Evolutionary conservation across 108 stramenopile genomes (phyloP).

Genomic region (Skeletonema tropicum): DNA sequence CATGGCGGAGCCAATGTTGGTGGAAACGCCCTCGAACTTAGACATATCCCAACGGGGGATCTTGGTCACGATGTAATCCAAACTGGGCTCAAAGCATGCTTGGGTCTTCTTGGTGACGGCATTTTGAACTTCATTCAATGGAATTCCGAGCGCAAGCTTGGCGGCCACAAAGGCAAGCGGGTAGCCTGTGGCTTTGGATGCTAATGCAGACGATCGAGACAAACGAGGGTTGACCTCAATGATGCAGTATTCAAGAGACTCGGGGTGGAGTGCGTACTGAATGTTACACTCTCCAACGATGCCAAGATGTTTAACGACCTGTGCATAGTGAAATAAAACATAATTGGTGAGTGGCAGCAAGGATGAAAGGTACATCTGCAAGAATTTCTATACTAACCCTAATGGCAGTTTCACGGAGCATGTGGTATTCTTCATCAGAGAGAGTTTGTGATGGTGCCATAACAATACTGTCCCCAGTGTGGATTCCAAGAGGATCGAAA

Average conservation of each 20-base stretch:
- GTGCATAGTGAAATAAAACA: neutral
- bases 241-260: slow-evolving; percentile 94
- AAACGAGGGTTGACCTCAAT: slow-evolving; percentile 99
- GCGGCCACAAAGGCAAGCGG: slow-evolving; percentile 98
- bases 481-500: slow-evolving; percentile 97
- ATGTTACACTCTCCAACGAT: slow-evolving; percentile 99
- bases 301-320: slow-evolving; percentile 96
- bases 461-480: slow-evolving; percentile 98
- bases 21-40: slow-evolving; percentile 93
- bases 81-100: slow-evolving; percentile 97
- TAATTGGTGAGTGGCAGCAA: neutral
- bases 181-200: slow-evolving; percentile 99
- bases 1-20: slow-evolving; percentile 96
- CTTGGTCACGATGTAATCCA: slow-evolving; percentile 98
- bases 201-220: slow-evolving; percentile 96
- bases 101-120: slow-evolving; percentile 96
- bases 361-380: neutral
- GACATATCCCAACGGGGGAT: slow-evolving; percentile 98
- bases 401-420: slow-evolving; percentile 97
- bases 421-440: slow-evolving; percentile 96
- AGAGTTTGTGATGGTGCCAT: slow-evolving; percentile 98
- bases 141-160: slow-evolving; percentile 93
- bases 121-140: slow-evolving; percentile 93
- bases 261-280: slow-evolving; percentile 98
- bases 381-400: slow-evolving; percentile 43